A percentile compares a stretch with the other conserved stretches of the same genome.
phyloP scores from a whole-genome alignment of 345 rosid species.

The Citrus sp. region DNA sequence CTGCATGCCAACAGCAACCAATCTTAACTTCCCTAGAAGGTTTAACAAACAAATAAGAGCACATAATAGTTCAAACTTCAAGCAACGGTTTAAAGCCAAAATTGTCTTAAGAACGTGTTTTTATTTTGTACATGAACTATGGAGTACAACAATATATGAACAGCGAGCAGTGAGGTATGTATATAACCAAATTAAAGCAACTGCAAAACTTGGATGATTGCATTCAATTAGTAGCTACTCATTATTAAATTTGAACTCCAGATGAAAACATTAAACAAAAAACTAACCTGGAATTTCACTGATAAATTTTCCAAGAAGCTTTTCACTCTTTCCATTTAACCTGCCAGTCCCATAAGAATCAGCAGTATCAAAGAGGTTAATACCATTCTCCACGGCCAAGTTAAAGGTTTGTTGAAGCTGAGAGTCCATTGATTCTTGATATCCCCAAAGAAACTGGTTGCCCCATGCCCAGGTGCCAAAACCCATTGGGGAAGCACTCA shows the following conservation, averaged over 20 bases:
- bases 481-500: conserved; percentile 90
- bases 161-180: background rate
- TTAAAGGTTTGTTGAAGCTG: conserved; percentile 75
- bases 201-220: background rate
- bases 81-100: background rate
- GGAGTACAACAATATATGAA: background rate
- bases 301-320: conserved; percentile 83
- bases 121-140: too few relatives aligned
- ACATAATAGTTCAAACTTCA: too few relatives aligned
- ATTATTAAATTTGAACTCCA: background rate
- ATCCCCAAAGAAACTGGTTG: conserved; percentile 93
- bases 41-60: background rate
- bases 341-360: conserved; percentile 93
- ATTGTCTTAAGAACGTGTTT: background rate
- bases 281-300: conserved; percentile 48
- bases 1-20: too few relatives aligned
- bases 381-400: conserved; percentile 71
- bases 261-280: background rate
- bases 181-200: background rate
- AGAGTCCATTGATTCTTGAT: conserved; percentile 74
- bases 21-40: background rate
- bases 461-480: conserved; percentile 99
- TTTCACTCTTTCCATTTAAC: conserved; percentile 86
- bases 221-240: background rate
- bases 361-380: conserved; percentile 85